Conservation (phyloP, 208 protist species). For the Porcisia hertigi region DNA sequence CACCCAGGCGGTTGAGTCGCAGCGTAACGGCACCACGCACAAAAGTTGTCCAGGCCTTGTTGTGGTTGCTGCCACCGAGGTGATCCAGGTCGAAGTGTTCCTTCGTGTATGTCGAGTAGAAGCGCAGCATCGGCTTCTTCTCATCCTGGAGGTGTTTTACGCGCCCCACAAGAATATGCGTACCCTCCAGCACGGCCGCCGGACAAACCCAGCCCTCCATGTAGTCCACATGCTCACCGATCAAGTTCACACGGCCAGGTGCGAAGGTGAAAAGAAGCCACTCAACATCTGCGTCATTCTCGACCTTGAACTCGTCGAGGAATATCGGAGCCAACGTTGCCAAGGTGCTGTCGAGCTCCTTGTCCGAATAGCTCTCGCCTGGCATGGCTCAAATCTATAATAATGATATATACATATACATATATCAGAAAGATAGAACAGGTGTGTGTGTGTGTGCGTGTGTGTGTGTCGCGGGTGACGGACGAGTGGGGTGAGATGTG, state of each 20-base stretch:
- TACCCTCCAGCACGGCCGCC: slow-evolving; percentile 55
- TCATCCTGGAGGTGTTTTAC: slow-evolving; percentile 45
- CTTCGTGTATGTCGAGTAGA: slow-evolving; percentile 55
- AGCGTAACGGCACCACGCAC: slow-evolving; percentile 61
- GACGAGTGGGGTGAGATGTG: not conserved
- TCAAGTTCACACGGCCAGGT: slow-evolving; percentile 90
- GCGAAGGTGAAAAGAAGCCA: slow-evolving; percentile 79
- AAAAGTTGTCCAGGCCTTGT: slow-evolving; percentile 75
- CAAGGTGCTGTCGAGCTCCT: slow-evolving; percentile 47
- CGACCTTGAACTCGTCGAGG: slow-evolving; percentile 54
- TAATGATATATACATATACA: no score
- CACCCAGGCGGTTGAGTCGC: slow-evolving; percentile 54
- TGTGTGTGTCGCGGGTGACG: no score
- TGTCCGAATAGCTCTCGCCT: slow-evolving; percentile 50
- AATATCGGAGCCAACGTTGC: slow-evolving; percentile 51
- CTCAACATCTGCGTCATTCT: slow-evolving; percentile 54
- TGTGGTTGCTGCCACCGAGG: slow-evolving; percentile 26
- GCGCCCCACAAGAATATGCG: slow-evolving; percentile 72
- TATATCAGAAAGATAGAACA: not conserved
- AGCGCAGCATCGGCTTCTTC: slow-evolving; percentile 50
- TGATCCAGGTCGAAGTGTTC: slow-evolving; percentile 58
- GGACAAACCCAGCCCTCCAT: slow-evolving; percentile 84
- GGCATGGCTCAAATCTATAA: slow-evolving; percentile 21
- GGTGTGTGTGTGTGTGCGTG: not conserved
- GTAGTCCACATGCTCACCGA: slow-evolving; percentile 93